A percentile compares a stretch with the other conserved stretches of the same genome.
phyloP scores from a whole-genome alignment of 768 basidiomycete genomes.

The Podaxis sp. region DNA sequence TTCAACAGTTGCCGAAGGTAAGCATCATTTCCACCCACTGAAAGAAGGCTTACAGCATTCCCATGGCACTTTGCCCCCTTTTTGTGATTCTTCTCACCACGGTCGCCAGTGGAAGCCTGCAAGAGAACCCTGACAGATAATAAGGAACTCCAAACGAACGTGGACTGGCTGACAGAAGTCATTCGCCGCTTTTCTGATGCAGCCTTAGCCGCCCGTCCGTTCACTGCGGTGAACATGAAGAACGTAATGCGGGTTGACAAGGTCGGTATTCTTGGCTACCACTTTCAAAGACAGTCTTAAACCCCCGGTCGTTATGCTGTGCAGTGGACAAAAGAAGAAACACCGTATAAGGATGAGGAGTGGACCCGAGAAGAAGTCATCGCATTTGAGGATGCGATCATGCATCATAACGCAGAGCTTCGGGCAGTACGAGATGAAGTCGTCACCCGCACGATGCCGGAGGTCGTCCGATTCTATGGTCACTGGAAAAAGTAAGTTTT shows the following conservation, averaged over 20 bases:
- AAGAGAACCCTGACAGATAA: slow-evolving; percentile 53
- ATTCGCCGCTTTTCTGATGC: slow-evolving; percentile 70
- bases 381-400: slow-evolving; percentile 74
- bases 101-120: slow-evolving; percentile 57
- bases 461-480: slow-evolving; percentile 80
- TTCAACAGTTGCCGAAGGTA: slow-evolving; percentile 53
- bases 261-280: slow-evolving; percentile 34
- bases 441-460: slow-evolving; percentile 60
- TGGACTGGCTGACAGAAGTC: slow-evolving; percentile 83
- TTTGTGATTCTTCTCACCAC: neutral
- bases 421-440: slow-evolving; percentile 75
- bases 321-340: slow-evolving; percentile 73
- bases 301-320: slow-evolving; percentile 4
- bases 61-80: neutral
- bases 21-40: slow-evolving; percentile 17
- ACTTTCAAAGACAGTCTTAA: neutral
- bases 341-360: slow-evolving; percentile 60
- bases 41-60: neutral
- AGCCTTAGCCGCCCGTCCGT: slow-evolving; percentile 48
- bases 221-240: slow-evolving; percentile 63
- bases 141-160: slow-evolving; percentile 46
- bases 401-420: slow-evolving; percentile 73
- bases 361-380: slow-evolving; percentile 68
- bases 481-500: slow-evolving; percentile 76
- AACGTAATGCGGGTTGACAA: slow-evolving; percentile 54